Evolutionary conservation across 2,329 filamentous ascomycete species (phyloP).

Genomic region (Cadophora luteo-olivacea): DNA sequence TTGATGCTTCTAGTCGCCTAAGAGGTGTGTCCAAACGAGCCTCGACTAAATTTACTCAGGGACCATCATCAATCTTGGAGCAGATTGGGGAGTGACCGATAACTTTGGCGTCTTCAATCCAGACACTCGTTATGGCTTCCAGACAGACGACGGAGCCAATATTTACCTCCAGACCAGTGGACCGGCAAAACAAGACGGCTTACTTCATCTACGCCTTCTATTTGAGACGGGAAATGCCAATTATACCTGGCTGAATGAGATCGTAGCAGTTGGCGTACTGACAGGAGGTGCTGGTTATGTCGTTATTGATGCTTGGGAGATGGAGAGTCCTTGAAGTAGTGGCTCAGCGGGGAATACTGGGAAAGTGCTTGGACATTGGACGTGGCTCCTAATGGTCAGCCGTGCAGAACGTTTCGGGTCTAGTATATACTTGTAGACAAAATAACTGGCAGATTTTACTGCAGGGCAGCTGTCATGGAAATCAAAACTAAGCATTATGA

Average conservation of each 20-base stretch:
- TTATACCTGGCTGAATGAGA: conserved; percentile 24
- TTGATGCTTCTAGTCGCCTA: no score
- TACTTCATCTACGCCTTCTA: conserved; percentile 9
- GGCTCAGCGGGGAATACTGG: neutral
- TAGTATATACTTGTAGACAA: no score
- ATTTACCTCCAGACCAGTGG: conserved; percentile 23
- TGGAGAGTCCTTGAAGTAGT: neutral
- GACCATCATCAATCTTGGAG: conserved; percentile 21
- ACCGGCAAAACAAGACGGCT: neutral
- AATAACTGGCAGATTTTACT: no score
- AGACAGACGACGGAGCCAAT: conserved; percentile 23
- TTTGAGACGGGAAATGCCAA: conserved; percentile 24
- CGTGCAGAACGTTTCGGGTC: neutral
- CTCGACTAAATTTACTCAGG: neutral
- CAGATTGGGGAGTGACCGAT: conserved; percentile 23
- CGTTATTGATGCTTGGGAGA: conserved; percentile 14
- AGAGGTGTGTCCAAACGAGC: neutral
- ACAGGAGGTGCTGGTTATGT: neutral
- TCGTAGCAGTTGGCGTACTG: conserved; percentile 24
- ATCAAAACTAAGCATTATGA: no score
- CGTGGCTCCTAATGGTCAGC: neutral
- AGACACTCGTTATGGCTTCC: conserved; percentile 18
- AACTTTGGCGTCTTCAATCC: conserved; percentile 15
- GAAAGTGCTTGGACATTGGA: neutral
- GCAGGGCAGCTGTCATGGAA: no score